phyloP scores from a whole-genome alignment of 768 basidiomycete genomes.

The Pilatotrama ljubarskyi region DNA sequence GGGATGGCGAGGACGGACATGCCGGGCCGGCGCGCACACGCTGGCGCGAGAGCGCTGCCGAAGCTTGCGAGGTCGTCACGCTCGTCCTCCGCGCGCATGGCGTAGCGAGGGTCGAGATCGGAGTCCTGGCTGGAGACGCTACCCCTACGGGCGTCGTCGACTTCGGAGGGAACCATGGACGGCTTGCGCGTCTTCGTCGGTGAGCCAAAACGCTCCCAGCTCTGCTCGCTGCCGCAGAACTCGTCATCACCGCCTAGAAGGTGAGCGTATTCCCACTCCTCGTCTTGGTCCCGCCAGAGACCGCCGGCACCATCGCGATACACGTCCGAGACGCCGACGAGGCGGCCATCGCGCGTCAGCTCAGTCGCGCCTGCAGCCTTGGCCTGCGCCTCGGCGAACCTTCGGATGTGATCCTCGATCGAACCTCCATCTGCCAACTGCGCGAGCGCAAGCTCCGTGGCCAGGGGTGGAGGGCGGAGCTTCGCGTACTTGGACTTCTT shows the following conservation, averaged over 20 bases:
- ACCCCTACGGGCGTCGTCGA: constrained; percentile 40
- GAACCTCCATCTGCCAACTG: constrained; percentile 68
- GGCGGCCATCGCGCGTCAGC: constrained; percentile 25
- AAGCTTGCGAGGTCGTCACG: constrained; percentile 39
- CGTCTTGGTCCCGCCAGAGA: constrained; percentile 72
- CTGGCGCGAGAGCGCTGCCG: constrained; percentile 29
- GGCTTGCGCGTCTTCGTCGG: constrained; percentile 29
- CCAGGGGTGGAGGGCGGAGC: constrained; percentile 55
- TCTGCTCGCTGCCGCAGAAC: constrained; percentile 25
- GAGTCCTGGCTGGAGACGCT: constrained; percentile 55
- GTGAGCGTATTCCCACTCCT: constrained; percentile 67
- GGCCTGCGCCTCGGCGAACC: constrained; percentile 57
- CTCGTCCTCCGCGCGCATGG: constrained; percentile 43
- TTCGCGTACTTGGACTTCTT: constrained; percentile 48
- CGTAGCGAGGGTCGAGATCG: constrained; percentile 50
- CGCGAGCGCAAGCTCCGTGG: constrained; percentile 67
- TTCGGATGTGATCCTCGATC: constrained; percentile 53
- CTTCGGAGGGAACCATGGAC: constrained; percentile 2
- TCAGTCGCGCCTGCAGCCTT: constrained; percentile 36
- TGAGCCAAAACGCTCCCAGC: constrained; percentile 49
- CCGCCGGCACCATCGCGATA: constrained; percentile 62
- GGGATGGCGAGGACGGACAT: constrained; percentile 40
- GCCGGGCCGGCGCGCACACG: constrained; percentile 32
- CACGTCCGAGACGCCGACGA: constrained; percentile 48
- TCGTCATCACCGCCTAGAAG: constrained; percentile 47